phyloP scores from a whole-genome alignment of 140 eudicot species.

The Cichorium intybus region DNA sequence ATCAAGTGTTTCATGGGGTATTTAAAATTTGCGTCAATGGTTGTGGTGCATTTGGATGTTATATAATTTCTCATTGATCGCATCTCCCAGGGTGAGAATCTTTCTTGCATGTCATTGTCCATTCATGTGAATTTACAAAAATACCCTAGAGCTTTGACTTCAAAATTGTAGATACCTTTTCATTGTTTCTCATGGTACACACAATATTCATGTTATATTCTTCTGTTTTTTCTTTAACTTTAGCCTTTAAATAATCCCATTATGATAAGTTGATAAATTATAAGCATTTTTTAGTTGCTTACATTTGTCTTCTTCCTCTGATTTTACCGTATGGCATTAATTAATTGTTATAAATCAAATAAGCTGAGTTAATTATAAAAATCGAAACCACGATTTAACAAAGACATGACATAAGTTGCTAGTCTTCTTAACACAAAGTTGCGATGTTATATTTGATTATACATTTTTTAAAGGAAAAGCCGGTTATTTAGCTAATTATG shows the following conservation, averaged over 20 bases:
- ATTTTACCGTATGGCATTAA: not conserved
- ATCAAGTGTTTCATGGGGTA: constrained; percentile 10
- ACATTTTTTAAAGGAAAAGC: not conserved
- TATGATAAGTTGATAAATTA: not conserved
- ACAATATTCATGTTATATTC: not conserved
- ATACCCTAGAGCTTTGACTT: constrained; percentile 18
- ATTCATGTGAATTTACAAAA: constrained; percentile 4
- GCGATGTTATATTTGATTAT: not conserved
- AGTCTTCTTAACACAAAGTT: constrained; percentile 7
- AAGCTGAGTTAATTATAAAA: not conserved
- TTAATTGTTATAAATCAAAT: too few relatives aligned
- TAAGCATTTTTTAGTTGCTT: not conserved
- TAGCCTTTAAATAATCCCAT: too few relatives aligned
- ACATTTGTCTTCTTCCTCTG: not conserved
- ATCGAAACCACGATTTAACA: not conserved
- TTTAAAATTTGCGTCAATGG: not conserved
- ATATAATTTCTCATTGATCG: constrained; percentile 14
- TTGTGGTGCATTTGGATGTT: constrained; percentile 9
- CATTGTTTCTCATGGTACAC: not conserved
- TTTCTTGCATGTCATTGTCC: constrained; percentile 23
- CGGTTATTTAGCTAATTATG: not conserved
- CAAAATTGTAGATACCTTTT: not conserved
- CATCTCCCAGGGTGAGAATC: constrained; percentile 18
- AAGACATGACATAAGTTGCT: not conserved
- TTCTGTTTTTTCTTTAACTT: not conserved